phyloP scores from a whole-genome alignment of 2,329 filamentous ascomycete genomes.

The Pseudopithomyces maydicus region DNA sequence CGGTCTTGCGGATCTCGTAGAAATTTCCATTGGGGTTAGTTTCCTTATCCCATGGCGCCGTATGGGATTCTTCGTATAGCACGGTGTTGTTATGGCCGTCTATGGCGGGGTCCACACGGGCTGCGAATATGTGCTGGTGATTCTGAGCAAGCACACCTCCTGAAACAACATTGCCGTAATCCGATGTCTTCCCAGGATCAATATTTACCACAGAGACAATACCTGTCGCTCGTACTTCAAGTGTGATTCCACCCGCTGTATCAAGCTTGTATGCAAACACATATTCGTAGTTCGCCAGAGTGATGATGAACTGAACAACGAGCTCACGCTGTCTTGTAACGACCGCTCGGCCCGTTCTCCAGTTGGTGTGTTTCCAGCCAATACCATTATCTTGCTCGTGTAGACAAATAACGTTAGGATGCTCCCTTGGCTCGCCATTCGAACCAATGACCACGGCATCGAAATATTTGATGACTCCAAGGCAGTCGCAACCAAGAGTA shows the following conservation, averaged over 20 bases:
- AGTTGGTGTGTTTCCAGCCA: constrained; percentile 74
- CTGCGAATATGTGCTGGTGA: constrained; percentile 71
- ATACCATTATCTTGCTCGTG: constrained; percentile 74
- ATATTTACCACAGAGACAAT: constrained; percentile 68
- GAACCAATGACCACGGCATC: constrained; percentile 60
- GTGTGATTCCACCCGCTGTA: constrained; percentile 64
- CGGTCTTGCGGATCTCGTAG: constrained; percentile 60
- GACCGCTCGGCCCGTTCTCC: constrained; percentile 65
- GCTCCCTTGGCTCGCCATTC: constrained; percentile 59
- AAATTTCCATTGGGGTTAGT: constrained; percentile 67
- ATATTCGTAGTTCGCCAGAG: constrained; percentile 74
- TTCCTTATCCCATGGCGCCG: constrained; percentile 54
- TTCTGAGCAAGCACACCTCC: constrained; percentile 70
- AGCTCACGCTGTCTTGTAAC: constrained; percentile 67
- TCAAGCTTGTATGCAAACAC: constrained; percentile 69
- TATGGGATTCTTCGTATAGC: constrained; percentile 59
- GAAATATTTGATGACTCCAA: constrained; percentile 71
- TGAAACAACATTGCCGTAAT: constrained; percentile 67
- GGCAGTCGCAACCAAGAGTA: constrained; percentile 69
- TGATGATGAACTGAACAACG: constrained; percentile 71
- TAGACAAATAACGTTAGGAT: constrained; percentile 68
- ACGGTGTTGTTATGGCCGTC: constrained; percentile 62
- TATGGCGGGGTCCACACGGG: constrained; percentile 65
- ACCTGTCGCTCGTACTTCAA: constrained; percentile 69
- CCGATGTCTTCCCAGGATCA: constrained; percentile 58